These are phyloP conservation scores for Pugionium cornutum DNA, from an alignment of 345 rosid genomes.

Conservation along the genomic window DNA sequence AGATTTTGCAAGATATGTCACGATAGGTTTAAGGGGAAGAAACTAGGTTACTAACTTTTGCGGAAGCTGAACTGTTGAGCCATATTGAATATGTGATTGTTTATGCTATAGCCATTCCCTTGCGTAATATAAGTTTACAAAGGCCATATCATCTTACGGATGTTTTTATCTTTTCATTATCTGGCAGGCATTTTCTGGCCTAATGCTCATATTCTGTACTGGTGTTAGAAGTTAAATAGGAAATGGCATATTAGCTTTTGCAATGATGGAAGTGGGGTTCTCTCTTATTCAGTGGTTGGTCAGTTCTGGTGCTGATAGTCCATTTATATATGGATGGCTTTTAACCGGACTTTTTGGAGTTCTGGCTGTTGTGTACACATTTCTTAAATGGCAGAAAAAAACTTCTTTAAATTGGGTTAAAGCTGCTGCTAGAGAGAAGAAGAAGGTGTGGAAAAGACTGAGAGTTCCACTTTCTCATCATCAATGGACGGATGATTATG, in stretches of 20 bases:
- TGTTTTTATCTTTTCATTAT: not conserved
- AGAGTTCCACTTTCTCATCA: constrained; percentile 63
- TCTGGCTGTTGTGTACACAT: constrained; percentile 46
- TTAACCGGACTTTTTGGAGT: constrained; percentile 49
- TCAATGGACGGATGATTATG: constrained; percentile 60
- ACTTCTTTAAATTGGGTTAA: constrained; percentile 58
- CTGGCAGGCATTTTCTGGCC: constrained; percentile 20
- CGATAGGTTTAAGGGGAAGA: too few species aligned
- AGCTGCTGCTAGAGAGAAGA: constrained; percentile 64
- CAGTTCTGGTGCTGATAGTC: constrained; percentile 42
- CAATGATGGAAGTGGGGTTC: constrained; percentile 52
- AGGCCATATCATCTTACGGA: constrained; percentile 11
- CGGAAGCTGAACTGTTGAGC: not conserved
- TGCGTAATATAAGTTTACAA: too few species aligned
- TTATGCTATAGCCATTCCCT: not conserved
- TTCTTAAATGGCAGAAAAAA: constrained; percentile 63
- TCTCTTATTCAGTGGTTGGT: constrained; percentile 45
- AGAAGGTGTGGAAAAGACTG: constrained; percentile 55
- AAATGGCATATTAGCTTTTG: constrained; percentile 28
- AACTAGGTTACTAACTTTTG: too few species aligned
- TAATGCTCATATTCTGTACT: not conserved
- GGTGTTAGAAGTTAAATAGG: not conserved
- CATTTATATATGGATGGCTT: constrained; percentile 51
- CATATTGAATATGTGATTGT: constrained; percentile 3
- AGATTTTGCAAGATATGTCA: too few species aligned